These are phyloP conservation scores for Scheffersomyces quercinus DNA, from an alignment of 1,139 yeast genomes.

Conservation along the genomic window DNA sequence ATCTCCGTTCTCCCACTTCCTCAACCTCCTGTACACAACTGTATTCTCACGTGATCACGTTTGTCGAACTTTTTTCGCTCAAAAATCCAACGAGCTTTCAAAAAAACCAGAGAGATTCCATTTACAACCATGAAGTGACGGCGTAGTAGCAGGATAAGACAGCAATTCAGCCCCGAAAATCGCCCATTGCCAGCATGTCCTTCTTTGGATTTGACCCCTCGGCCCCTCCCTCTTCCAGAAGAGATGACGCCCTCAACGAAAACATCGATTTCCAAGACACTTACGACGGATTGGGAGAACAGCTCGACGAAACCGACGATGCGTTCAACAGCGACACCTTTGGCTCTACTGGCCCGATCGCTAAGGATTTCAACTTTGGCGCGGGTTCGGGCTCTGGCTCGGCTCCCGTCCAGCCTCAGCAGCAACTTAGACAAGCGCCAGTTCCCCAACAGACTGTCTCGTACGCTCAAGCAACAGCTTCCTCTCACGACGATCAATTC, in stretches of 20 bases:
- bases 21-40: no score
- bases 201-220: slow-evolving; percentile 58
- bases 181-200: slow-evolving; percentile 37
- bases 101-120: no score
- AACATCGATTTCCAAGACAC: slow-evolving; percentile 79
- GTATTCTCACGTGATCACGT: no score
- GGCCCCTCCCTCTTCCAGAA: slow-evolving; percentile 33
- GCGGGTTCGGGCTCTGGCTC: slow-evolving; percentile 26
- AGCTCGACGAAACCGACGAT: slow-evolving; percentile 71
- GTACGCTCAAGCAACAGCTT: slow-evolving; percentile 54
- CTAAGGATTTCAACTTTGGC: slow-evolving; percentile 78
- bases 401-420: slow-evolving; percentile 14
- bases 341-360: slow-evolving; percentile 60
- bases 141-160: no score
- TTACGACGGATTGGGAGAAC: slow-evolving; percentile 75
- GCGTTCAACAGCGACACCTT: slow-evolving; percentile 87
- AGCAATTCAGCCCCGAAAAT: no score
- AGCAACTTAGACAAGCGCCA: slow-evolving; percentile 11
- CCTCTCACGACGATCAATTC: slow-evolving; percentile 47
- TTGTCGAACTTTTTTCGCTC: no score
- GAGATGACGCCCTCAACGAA: slow-evolving; percentile 18
- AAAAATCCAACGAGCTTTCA: no score
- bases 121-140: no score
- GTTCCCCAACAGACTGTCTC: slow-evolving; percentile 32
- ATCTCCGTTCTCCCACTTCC: no score